Evolutionary conservation across 352 stramenopile genomes (phyloP).

Genomic region (Pythium biforme): DNA sequence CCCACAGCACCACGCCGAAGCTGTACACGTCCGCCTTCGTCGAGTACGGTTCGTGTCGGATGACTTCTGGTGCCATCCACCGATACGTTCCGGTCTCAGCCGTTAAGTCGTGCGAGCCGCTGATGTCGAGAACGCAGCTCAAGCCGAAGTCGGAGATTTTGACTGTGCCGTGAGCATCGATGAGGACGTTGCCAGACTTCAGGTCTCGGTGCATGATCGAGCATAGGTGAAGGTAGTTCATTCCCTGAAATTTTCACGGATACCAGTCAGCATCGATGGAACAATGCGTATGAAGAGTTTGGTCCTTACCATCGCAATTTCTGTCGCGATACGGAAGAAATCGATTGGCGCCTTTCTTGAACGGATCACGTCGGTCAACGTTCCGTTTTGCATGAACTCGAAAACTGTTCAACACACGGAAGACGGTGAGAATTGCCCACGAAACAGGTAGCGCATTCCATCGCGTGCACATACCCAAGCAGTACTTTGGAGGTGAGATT

Average conservation of each 20-base stretch:
- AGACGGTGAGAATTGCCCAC: background rate
- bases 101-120: slow-evolving; percentile 73
- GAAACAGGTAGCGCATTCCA: background rate
- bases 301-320: slow-evolving; percentile 73
- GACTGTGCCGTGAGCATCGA: slow-evolving; percentile 77
- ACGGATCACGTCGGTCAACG: slow-evolving; percentile 80
- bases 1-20: slow-evolving; percentile 88
- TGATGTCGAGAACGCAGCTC: slow-evolving; percentile 82
- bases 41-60: slow-evolving; percentile 92
- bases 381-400: slow-evolving; percentile 88
- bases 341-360: slow-evolving; percentile 63
- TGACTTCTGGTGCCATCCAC: slow-evolving; percentile 96
- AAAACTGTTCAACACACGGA: slow-evolving; percentile 46
- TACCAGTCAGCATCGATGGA: background rate
- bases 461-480: slow-evolving; percentile 48
- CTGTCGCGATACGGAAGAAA: slow-evolving; percentile 73
- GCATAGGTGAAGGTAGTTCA: slow-evolving; percentile 94
- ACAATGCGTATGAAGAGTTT: background rate
- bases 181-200: slow-evolving; percentile 94
- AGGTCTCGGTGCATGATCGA: slow-evolving; percentile 95
- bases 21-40: slow-evolving; percentile 95
- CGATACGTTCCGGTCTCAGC: slow-evolving; percentile 89
- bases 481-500: slow-evolving; percentile 78
- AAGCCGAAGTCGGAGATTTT: slow-evolving; percentile 90
- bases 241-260: slow-evolving; percentile 44